Percentiles rank a stretch among this genome's conserved stretches.
Evolutionary conservation across 1,284 basidiomycete genomes (phyloP).

Genomic region (Testicularia cyperi): DNA sequence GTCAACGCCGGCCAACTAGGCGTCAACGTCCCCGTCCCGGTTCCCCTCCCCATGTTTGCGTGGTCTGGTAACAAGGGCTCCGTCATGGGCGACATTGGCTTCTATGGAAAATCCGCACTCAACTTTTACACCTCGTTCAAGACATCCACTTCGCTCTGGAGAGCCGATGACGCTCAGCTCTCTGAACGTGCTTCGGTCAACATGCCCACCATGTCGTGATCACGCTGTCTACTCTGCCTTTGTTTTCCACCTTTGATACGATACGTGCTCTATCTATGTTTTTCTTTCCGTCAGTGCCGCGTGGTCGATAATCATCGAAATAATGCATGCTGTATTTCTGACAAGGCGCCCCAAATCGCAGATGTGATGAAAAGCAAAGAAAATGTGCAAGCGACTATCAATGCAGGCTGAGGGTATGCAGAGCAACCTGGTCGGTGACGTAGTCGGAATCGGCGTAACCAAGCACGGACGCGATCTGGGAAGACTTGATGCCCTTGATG

Average conservation of each 20-base stretch:
- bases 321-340: too few species aligned
- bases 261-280: too few species aligned
- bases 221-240: background rate
- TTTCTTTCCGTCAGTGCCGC: too few species aligned
- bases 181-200: conserved; percentile 42
- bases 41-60: conserved; percentile 81
- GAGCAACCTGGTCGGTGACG: conserved; percentile 72
- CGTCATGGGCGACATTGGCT: conserved; percentile 68
- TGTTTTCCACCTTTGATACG: background rate
- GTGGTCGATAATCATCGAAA: too few species aligned
- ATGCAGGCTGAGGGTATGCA: conserved; percentile 29
- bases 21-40: conserved; percentile 85
- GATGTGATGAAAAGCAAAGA: too few species aligned
- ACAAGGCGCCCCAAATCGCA: too few species aligned
- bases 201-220: conserved; percentile 54
- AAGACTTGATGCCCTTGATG: conserved; percentile 72
- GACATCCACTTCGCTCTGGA: conserved; percentile 46
- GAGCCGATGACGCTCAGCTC: conserved; percentile 36
- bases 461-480: conserved; percentile 75
- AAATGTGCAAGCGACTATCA: too few species aligned
- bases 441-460: conserved; percentile 95
- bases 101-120: conserved; percentile 49
- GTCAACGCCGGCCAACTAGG: conserved; percentile 81
- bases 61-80: conserved; percentile 90
- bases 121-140: conserved; percentile 54